Evolutionary conservation across 306 rosid genomes (phyloP).

Genomic region (Cucumis melo): DNA sequence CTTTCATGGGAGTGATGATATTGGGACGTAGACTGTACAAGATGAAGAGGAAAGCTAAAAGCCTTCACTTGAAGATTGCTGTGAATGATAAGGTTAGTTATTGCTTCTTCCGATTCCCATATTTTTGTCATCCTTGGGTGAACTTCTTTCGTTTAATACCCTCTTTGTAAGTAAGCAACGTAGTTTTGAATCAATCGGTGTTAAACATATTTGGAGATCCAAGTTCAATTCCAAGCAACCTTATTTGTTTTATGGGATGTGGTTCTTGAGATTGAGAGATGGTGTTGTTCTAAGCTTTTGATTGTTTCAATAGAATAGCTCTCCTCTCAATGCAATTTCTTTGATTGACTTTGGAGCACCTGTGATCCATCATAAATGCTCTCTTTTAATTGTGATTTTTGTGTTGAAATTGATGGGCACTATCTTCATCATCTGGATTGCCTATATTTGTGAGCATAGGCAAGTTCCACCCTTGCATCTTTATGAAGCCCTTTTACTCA

Average conservation of each 20-base stretch:
- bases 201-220: not conserved
- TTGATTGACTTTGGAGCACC: not conserved
- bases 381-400: not conserved
- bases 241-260: not conserved
- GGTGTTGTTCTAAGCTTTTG: not conserved
- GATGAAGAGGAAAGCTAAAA: slow-evolving; percentile 59
- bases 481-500: too few species aligned
- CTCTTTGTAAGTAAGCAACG: too few species aligned
- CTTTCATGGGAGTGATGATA: slow-evolving; percentile 45
- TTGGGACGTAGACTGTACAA: slow-evolving; percentile 61
- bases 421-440: not conserved
- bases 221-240: not conserved
- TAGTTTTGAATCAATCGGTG: too few species aligned
- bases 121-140: not conserved
- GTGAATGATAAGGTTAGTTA: slow-evolving; percentile 67
- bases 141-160: not conserved
- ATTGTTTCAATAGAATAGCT: not conserved
- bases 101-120: not conserved
- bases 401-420: not conserved
- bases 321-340: not conserved
- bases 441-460: not conserved
- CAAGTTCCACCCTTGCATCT: not conserved
- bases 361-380: not conserved
- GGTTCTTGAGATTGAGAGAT: not conserved
- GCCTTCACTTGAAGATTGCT: slow-evolving; percentile 69